phyloP scores from a whole-genome alignment of 2,329 filamentous ascomycete genomes.

The Aspergillus sclerotialis region DNA sequence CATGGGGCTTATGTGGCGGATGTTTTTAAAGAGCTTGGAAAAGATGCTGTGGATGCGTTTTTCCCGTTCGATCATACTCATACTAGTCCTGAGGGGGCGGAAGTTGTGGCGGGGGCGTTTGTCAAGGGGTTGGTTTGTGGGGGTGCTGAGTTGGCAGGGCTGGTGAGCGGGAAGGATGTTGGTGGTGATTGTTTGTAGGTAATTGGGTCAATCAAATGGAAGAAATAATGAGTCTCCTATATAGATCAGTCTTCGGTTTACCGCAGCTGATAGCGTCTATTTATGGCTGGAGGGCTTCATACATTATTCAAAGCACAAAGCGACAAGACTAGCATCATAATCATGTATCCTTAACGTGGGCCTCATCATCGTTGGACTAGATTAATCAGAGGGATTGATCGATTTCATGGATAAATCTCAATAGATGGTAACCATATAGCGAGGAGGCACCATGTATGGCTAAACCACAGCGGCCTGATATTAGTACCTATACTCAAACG shows the following conservation, averaged over 20 bases:
- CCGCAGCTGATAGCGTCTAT: too few species aligned
- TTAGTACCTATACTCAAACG: too few species aligned
- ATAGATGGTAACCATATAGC: too few species aligned
- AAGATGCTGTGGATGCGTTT: slow-evolving; percentile 43
- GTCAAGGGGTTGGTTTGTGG: slow-evolving; percentile 51
- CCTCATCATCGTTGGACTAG: too few species aligned
- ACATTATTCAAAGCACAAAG: not conserved
- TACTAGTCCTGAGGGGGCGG: slow-evolving; percentile 50
- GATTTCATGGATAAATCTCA: not conserved
- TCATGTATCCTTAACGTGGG: not conserved
- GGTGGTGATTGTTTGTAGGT: slow-evolving; percentile 20
- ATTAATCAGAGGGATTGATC: too few species aligned
- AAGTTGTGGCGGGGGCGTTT: slow-evolving; percentile 51
- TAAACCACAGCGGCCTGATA: too few species aligned
- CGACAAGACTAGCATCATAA: not conserved
- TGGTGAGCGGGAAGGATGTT: slow-evolving; percentile 25
- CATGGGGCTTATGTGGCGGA: slow-evolving; percentile 54
- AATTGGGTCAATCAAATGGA: not conserved
- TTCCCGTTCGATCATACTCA: slow-evolving; percentile 59
- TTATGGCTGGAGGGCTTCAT: not conserved
- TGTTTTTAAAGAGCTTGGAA: slow-evolving; percentile 47
- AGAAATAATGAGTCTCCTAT: not conserved
- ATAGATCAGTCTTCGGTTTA: not conserved
- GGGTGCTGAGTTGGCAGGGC: slow-evolving; percentile 35
- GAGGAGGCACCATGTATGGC: too few species aligned